Conservation (phyloP, 805 yeast genomes). For the Cyberlindnera mycetangii region DNA sequence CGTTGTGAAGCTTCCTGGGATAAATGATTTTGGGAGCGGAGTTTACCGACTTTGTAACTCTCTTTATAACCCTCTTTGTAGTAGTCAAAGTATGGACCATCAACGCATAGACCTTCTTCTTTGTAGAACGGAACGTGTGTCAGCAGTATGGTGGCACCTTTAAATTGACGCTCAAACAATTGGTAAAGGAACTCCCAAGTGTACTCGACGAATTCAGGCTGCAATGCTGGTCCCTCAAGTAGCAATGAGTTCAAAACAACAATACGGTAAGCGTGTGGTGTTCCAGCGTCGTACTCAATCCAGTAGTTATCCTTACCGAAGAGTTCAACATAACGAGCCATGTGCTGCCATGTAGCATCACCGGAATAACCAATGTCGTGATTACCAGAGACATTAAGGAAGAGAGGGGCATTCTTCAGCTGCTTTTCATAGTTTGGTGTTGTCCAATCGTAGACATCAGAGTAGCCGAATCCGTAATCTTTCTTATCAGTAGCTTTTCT, state of each 20-base stretch:
- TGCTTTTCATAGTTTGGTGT: constrained; percentile 29
- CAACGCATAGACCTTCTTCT: constrained; percentile 75
- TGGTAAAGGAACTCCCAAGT: constrained; percentile 74
- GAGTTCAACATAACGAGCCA: constrained; percentile 67
- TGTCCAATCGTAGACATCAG: constrained; percentile 68
- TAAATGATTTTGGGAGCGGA: constrained; percentile 86
- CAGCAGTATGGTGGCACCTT: constrained; percentile 77
- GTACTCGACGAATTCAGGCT: constrained; percentile 60
- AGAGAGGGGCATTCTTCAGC: constrained; percentile 53
- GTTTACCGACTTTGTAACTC: constrained; percentile 64
- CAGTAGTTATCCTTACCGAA: constrained; percentile 88
- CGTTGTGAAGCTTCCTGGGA: constrained; percentile 61
- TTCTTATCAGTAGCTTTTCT: constrained; percentile 28
- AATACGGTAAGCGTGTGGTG: constrained; percentile 75
- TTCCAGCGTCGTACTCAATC: constrained; percentile 61
- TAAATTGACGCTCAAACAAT: constrained; percentile 51
- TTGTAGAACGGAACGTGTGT: constrained; percentile 92
- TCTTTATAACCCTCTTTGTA: constrained; percentile 54
- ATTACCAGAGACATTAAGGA: constrained; percentile 87
- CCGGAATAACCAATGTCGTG: constrained; percentile 97
- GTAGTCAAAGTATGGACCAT: constrained; percentile 73
- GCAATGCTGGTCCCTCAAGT: constrained; percentile 87
- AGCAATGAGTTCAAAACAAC: constrained; percentile 84
- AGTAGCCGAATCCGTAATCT: constrained; percentile 48
- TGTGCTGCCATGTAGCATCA: constrained; percentile 89